Percentiles rank a stretch among this genome's conserved stretches.
Evolutionary conservation across 2,329 filamentous ascomycete species (phyloP).

Genomic region (Ophiosphaerella narmari): DNA sequence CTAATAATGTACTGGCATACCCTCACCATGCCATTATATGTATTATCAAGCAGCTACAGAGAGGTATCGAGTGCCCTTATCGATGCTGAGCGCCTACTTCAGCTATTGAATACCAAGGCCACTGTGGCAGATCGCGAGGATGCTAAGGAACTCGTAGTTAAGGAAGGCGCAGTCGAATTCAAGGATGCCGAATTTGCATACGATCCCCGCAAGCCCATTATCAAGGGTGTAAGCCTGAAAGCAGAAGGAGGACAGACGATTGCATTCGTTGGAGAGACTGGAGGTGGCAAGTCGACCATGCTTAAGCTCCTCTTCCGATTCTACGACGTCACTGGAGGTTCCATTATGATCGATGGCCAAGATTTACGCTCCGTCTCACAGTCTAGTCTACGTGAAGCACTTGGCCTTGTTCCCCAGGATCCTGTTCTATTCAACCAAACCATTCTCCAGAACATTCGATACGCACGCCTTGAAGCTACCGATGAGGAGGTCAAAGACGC

Average conservation of each 20-base stretch:
- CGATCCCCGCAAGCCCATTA: slow-evolving; percentile 56
- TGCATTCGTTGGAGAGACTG: slow-evolving; percentile 66
- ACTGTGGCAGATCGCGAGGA: slow-evolving; percentile 54
- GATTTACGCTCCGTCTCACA: slow-evolving; percentile 64
- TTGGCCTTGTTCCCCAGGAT: slow-evolving; percentile 70
- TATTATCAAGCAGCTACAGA: slow-evolving; percentile 56
- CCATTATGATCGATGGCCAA: slow-evolving; percentile 62
- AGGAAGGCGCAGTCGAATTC: slow-evolving; percentile 58
- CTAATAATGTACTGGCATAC: slow-evolving; percentile 67
- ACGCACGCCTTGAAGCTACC: slow-evolving; percentile 64
- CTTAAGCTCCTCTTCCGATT: slow-evolving; percentile 65
- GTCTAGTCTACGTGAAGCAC: slow-evolving; percentile 60
- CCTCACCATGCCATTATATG: slow-evolving; percentile 54
- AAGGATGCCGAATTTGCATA: slow-evolving; percentile 62
- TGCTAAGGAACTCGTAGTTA: slow-evolving; percentile 49
- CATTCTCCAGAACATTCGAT: slow-evolving; percentile 68
- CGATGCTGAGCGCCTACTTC: slow-evolving; percentile 66
- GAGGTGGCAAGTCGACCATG: slow-evolving; percentile 66
- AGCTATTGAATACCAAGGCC: slow-evolving; percentile 63
- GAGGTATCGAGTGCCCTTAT: slow-evolving; percentile 61
- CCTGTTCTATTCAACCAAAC: slow-evolving; percentile 67
- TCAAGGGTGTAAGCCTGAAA: slow-evolving; percentile 56
- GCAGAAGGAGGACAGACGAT: slow-evolving; percentile 60
- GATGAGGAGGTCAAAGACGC: slow-evolving; percentile 65
- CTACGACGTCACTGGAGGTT: slow-evolving; percentile 61